Percentiles rank a stretch among this genome's conserved stretches.
These are phyloP conservation scores for Penicillium fimorum DNA, from an alignment of 495 filamentous ascomycete species.

Conservation along the genomic window DNA sequence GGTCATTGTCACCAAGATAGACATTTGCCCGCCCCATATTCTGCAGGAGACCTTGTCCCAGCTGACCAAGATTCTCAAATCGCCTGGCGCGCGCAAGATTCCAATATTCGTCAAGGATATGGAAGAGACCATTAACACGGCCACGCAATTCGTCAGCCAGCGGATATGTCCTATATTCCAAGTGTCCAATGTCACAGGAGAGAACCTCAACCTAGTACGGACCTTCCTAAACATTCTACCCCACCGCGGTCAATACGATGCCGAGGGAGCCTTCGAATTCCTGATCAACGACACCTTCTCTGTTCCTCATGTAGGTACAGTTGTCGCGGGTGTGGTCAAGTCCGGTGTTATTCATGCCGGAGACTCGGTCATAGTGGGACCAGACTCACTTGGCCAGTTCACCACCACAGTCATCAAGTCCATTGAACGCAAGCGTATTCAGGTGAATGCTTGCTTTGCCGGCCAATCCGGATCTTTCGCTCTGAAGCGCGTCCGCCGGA, in stretches of 20 bases:
- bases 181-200: constrained; percentile 94
- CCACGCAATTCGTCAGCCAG: constrained; percentile 92
- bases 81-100: constrained; percentile 89
- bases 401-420: constrained; percentile 84
- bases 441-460: constrained; percentile 83
- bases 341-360: constrained; percentile 80
- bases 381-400: constrained; percentile 90
- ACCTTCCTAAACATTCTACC: constrained; percentile 95
- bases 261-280: constrained; percentile 87
- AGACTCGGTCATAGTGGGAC: constrained; percentile 85
- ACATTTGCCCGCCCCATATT: constrained; percentile 96
- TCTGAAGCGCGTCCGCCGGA: constrained; percentile 76
- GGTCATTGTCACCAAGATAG: constrained; percentile 98
- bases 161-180: constrained; percentile 97
- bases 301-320: constrained; percentile 96
- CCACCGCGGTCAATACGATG: constrained; percentile 90
- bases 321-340: constrained; percentile 93
- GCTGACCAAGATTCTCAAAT: constrained; percentile 87
- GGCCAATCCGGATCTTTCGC: constrained; percentile 94
- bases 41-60: constrained; percentile 92
- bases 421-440: constrained; percentile 93
- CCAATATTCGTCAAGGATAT: constrained; percentile 94
- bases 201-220: constrained; percentile 76
- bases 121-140: constrained; percentile 91
- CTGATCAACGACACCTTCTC: constrained; percentile 98